phyloP scores from a whole-genome alignment of 768 basidiomycete species.

The Pleurotus sapidus region DNA sequence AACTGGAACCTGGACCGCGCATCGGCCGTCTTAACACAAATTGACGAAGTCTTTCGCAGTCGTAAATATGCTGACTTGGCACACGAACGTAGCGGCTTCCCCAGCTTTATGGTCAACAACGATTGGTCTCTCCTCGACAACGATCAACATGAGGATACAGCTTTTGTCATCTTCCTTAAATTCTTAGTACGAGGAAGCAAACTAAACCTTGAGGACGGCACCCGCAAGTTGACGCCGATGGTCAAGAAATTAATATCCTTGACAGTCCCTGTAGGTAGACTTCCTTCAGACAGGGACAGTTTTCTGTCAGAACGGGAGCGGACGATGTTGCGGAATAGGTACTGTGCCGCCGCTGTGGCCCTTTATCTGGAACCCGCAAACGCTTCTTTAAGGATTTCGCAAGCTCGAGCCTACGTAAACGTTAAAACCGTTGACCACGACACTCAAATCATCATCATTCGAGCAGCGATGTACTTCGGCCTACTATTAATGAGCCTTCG shows the following conservation, averaged over 20 bases:
- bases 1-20: conserved; percentile 65
- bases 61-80: conserved; percentile 74
- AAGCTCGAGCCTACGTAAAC: conserved; percentile 62
- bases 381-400: conserved; percentile 52
- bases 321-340: conserved; percentile 81
- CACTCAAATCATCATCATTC: conserved; percentile 69
- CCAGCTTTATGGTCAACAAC: conserved; percentile 60
- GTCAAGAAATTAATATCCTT: conserved; percentile 70
- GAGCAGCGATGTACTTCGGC: conserved; percentile 70
- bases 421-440: conserved; percentile 64
- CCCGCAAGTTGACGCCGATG: conserved; percentile 34
- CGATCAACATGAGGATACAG: conserved; percentile 57
- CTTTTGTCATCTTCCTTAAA: conserved; percentile 80
- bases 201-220: conserved; percentile 23
- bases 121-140: conserved; percentile 52
- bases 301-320: conserved; percentile 54
- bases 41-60: conserved; percentile 72
- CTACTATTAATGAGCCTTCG: conserved; percentile 55
- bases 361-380: conserved; percentile 56
- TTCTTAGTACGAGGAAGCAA: conserved; percentile 66
- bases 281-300: conserved; percentile 55
- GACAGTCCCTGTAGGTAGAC: conserved; percentile 66
- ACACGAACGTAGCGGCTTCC: conserved; percentile 61
- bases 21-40: conserved; percentile 53
- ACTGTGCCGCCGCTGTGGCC: conserved; percentile 68